These are phyloP conservation scores for Gentiana macrophylla DNA, from an alignment of 257 asterid genomes.

Conservation along the genomic window DNA sequence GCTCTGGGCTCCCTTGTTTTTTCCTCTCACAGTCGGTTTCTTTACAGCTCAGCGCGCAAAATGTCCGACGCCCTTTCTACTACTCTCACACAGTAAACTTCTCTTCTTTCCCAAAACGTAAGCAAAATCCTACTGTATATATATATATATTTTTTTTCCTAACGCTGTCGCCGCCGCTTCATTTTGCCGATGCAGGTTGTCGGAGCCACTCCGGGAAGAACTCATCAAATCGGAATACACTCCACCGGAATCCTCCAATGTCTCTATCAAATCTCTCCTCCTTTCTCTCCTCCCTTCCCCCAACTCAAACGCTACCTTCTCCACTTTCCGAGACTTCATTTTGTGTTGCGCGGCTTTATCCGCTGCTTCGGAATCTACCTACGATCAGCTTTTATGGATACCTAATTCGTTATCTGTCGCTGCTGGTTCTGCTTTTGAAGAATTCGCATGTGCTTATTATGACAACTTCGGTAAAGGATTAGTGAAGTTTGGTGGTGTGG, in stretches of 20 bases:
- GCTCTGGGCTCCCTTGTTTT: too few species aligned
- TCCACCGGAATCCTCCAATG: slow-evolving; percentile 43
- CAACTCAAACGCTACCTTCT: slow-evolving; percentile 2
- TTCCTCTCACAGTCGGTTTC: too few species aligned
- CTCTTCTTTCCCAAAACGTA: slow-evolving; percentile 2
- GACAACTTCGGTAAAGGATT: slow-evolving; percentile 19
- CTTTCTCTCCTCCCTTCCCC: slow-evolving; percentile 34
- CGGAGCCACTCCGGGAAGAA: slow-evolving; percentile 29
- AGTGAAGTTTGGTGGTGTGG: slow-evolving; percentile 26
- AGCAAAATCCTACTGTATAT: not conserved
- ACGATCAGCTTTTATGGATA: slow-evolving; percentile 61
- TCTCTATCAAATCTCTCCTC: slow-evolving; percentile 59
- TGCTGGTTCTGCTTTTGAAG: slow-evolving; percentile 41
- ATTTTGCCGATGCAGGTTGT: slow-evolving; percentile 31
- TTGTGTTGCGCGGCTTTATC: slow-evolving; percentile 72
- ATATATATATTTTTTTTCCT: too few species aligned
- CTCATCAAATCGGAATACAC: slow-evolving; percentile 41
- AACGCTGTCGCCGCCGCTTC: not conserved
- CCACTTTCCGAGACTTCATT: slow-evolving; percentile 36
- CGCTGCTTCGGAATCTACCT: slow-evolving; percentile 44
- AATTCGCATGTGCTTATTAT: slow-evolving; percentile 33
- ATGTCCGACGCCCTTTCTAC: too few species aligned
- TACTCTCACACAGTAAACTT: too few species aligned
- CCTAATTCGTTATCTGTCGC: slow-evolving; percentile 36
- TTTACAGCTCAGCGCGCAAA: too few species aligned